Evolutionary conservation across 257 asterid genomes (phyloP), one percentile per base, ranked within the genome.

Genomic region (Scutellaria barbata): DNA sequence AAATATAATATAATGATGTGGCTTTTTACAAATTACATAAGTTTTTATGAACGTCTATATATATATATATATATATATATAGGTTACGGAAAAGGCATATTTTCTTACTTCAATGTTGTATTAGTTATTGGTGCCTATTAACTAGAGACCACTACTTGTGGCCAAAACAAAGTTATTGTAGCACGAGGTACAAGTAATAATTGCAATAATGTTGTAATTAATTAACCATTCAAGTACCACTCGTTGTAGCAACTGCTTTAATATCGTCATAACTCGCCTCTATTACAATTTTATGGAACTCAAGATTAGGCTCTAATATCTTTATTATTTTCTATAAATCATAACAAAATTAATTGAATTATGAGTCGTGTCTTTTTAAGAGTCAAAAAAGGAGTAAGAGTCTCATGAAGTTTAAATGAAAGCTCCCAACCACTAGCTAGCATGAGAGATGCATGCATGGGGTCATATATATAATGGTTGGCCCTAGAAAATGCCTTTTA

Each of bases 361-460:
- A 16, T 17, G 59, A 16, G 59, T 53, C 7, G 35, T 52, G 17
- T 3, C 25, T 50, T 50, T 17, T 13, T 50, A n/a, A 50, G 13
- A 50, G 16, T 14, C 18, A 46, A 25, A 13, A 13, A 57, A 33
- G 13, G 35, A 12, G n/a, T n/a, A 10, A 37, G 8, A 39, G 18
- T 30, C 46, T 59, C 18, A 30, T 57, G 5, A 57, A 25, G 11
- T 58, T 5, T n/a, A 60, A 13, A 39, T 60, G 40, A 54, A 40
- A 60, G 14, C 14, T 39, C 33, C 40, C 66, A 60, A 60, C 50
- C 8, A 39, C 66, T 39, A 39, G 50, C 66, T 39, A 39, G 50
- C 66, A 59, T 37, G 66, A 37, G 8, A 61, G 40, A 20, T 41
- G 51, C 67, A 61, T 61, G 66, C 48, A 60, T 61, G 56, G 59